These are phyloP conservation scores for Saturnispora halmiae DNA, from an alignment of 805 yeast genomes.

Conservation along the genomic window DNA sequence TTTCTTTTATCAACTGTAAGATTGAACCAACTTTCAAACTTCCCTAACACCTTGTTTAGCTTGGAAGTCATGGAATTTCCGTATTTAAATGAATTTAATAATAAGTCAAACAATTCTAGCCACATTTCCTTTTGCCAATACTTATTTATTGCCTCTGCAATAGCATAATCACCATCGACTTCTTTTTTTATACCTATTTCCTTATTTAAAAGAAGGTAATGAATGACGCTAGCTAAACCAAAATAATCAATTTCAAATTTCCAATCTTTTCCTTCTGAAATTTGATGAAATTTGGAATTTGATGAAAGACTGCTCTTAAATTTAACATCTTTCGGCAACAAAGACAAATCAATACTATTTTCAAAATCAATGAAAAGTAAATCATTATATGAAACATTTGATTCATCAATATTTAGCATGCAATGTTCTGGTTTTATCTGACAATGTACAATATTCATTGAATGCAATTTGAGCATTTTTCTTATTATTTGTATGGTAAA, in stretches of 20 bases:
- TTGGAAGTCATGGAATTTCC: background rate
- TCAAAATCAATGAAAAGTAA: constrained; percentile 65
- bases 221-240: constrained; percentile 70
- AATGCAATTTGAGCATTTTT: constrained; percentile 53
- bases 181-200: constrained; percentile 36
- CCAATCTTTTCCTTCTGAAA: constrained; percentile 57
- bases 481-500: constrained; percentile 57
- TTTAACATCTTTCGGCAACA: constrained; percentile 41
- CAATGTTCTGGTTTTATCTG: constrained; percentile 83
- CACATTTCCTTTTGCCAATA: constrained; percentile 73
- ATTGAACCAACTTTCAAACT: constrained; percentile 17
- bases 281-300: constrained; percentile 62
- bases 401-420: constrained; percentile 48
- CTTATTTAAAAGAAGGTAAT: constrained; percentile 63
- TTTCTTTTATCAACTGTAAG: constrained; percentile 12
- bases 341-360: constrained; percentile 59
- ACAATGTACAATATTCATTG: constrained; percentile 65
- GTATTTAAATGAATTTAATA: constrained; percentile 48
- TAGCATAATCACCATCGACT: constrained; percentile 20
- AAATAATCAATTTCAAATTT: constrained; percentile 73
- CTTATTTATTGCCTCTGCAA: constrained; percentile 46
- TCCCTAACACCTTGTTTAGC: constrained; percentile 6
- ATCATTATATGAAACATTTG: constrained; percentile 18
- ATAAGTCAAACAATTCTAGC: constrained; percentile 51
- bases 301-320: constrained; percentile 49